These are phyloP conservation scores for Naganishia cerealis DNA, from an alignment of 1,284 basidiomycete genomes.

Conservation along the genomic window DNA sequence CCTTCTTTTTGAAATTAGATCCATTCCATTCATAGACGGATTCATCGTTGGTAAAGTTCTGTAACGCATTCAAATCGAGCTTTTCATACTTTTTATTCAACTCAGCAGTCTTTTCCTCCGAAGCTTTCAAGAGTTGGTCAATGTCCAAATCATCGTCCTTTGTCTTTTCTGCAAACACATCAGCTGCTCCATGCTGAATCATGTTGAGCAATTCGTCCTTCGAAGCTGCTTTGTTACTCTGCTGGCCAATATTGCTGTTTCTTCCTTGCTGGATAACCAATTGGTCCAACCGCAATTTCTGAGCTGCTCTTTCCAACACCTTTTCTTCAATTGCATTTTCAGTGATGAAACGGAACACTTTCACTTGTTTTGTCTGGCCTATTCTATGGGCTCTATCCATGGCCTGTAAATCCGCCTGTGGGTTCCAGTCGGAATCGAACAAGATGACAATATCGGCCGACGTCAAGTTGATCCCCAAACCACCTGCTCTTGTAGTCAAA, in stretches of 20 bases:
- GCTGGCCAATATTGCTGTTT: too few relatives aligned
- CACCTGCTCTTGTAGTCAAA: conserved; percentile 96
- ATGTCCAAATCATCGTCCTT: conserved; percentile 93
- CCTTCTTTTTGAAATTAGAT: conserved; percentile 83
- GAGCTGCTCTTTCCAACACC: conserved; percentile 92
- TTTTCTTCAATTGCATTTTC: conserved; percentile 89
- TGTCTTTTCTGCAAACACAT: conserved; percentile 77
- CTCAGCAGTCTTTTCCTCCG: conserved; percentile 85
- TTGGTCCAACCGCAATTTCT: conserved; percentile 93
- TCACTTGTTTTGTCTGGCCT: conserved; percentile 98
- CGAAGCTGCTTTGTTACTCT: conserved; percentile 58
- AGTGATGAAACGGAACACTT: conserved; percentile 96
- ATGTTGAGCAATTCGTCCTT: conserved; percentile 95
- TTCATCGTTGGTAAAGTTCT: too few relatives aligned
- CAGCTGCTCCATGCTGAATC: conserved; percentile 97
- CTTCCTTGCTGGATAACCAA: conserved; percentile 97
- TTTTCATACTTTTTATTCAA: conserved; percentile 90
- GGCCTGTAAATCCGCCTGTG: conserved; percentile 96
- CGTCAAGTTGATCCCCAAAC: conserved; percentile 94
- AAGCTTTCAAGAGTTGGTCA: conserved; percentile 84
- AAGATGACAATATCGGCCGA: conserved; percentile 92
- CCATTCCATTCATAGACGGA: too few relatives aligned
- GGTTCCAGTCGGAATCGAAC: conserved; percentile 99
- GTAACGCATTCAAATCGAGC: conserved; percentile 89
- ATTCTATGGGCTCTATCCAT: conserved; percentile 99